Base-by-base conservation (phyloP, 202 grass and related monocot species). In the Setaria viridis region DNA sequence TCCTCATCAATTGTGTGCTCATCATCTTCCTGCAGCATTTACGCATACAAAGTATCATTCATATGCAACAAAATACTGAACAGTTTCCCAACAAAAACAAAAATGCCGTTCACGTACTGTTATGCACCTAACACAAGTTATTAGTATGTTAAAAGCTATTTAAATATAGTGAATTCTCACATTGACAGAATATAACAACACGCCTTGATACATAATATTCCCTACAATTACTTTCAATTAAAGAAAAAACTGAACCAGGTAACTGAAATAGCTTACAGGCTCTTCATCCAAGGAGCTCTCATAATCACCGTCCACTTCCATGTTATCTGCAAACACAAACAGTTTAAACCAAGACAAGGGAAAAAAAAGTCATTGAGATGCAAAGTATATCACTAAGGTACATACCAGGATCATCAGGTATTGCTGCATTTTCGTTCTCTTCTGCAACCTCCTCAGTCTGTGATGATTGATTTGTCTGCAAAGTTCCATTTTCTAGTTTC, bases 1-100 rank as follows among this genome's bases (percentile, higher is more conserved):
- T 99, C 97, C 48, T 91, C 92, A 58, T 97, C 97, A 63, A 99
- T 93, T 45, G 92, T 94, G 57, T 9, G 82, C 49, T 97, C 97
- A 74, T 99, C 94, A 90, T 99, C 97, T 86, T 89, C 92, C 97
- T 99, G 87, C 48, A 81, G 71, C 73, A 85, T 16, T 65, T 90
- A 59, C 48, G 76, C 56, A 86, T 80, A 77, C 35, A 58, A 37
- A 80, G 15, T 48, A 29, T 21, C 0, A 70, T 85, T 80, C 33
- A 87, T 43, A 47, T 63, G 49, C 56, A 62, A 19, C 12, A 64
- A 21, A 56, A 46, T 46, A 46, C 43, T 9, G 7, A 80, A 78
- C 2, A 21, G 8, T 25, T 69, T 55, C 17, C 67, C 16, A 75
- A 74, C 57, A 0, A 86, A 72, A 43, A 50, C 7, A 67, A 51